Percentiles rank a stretch among this genome's conserved stretches.
phyloP scores from a whole-genome alignment of 192 early-diverging fungal genomes.

The Rhizophagus clarus region DNA sequence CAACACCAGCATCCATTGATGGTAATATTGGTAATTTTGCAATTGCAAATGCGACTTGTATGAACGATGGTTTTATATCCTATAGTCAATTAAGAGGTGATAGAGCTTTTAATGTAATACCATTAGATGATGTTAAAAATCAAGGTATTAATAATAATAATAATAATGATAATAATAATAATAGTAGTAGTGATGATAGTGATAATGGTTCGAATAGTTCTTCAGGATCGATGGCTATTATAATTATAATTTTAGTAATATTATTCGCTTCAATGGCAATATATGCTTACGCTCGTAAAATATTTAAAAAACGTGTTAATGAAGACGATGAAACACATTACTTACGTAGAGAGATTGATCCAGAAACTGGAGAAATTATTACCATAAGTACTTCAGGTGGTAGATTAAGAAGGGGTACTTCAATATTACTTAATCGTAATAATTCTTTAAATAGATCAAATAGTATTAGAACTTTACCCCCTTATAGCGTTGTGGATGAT shows the following conservation, averaged over 20 bases:
- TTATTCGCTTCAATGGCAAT: too few relatives aligned
- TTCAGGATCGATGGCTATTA: too few relatives aligned
- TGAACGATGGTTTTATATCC: not conserved
- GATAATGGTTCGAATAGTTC: too few relatives aligned
- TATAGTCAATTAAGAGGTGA: not conserved
- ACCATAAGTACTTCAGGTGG: not conserved
- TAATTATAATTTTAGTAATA: too few relatives aligned
- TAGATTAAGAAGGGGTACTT: not conserved
- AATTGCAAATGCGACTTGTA: not conserved
- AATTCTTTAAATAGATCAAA: not conserved
- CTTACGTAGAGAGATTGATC: too few relatives aligned
- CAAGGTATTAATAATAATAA: too few relatives aligned
- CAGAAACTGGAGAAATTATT: not conserved
- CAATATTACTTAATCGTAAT: not conserved
- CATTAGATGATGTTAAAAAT: too few relatives aligned
- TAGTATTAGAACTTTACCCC: not conserved
- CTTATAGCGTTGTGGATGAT: not conserved
- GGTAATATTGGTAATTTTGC: not conserved
- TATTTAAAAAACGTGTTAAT: too few relatives aligned
- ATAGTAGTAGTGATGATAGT: too few relatives aligned
- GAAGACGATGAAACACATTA: too few relatives aligned
- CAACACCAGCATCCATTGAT: not conserved
- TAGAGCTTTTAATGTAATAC: not conserved
- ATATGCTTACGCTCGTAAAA: too few relatives aligned
- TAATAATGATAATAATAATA: too few relatives aligned